phyloP scores from a whole-genome alignment of 78 protist species.

The Emiliania huxleyi region DNA sequence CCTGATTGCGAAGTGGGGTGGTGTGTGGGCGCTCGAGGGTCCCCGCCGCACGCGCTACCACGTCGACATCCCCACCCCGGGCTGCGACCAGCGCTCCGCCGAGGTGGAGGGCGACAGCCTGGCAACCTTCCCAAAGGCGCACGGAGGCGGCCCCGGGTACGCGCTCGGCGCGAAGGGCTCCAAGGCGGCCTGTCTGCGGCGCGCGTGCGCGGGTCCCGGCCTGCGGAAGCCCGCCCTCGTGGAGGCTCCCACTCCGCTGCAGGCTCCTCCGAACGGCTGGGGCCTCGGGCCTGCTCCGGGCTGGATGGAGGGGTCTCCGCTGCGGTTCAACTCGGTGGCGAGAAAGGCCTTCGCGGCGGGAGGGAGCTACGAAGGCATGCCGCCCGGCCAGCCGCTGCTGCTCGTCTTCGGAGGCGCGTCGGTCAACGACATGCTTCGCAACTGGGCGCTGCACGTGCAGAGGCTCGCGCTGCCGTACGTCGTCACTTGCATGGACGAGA shows the following conservation, averaged over 20 bases:
- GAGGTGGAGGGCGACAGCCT: not conserved
- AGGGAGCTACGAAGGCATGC: not conserved
- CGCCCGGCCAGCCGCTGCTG: not conserved
- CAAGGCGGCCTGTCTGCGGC: not conserved
- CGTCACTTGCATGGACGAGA: not conserved
- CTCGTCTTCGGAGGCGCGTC: not conserved
- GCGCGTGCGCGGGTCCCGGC: not conserved
- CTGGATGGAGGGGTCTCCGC: not conserved
- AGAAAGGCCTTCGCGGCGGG: not conserved
- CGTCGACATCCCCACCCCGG: not conserved
- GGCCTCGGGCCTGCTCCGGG: not conserved
- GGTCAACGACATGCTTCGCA: conserved; percentile 13
- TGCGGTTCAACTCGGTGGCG: not conserved
- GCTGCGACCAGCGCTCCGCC: not conserved
- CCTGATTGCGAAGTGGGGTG: not conserved
- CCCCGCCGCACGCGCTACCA: not conserved
- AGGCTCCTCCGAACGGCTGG: not conserved
- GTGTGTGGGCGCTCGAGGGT: not conserved
- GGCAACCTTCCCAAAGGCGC: not conserved
- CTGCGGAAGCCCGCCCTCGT: not conserved
- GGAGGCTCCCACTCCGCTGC: not conserved
- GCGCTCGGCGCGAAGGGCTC: not conserved
- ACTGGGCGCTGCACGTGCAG: not conserved
- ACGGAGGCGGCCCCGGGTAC: not conserved
- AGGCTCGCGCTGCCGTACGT: not conserved